phyloP scores from a whole-genome alignment of 1,284 basidiomycete species.

The Naganishia sp. region DNA sequence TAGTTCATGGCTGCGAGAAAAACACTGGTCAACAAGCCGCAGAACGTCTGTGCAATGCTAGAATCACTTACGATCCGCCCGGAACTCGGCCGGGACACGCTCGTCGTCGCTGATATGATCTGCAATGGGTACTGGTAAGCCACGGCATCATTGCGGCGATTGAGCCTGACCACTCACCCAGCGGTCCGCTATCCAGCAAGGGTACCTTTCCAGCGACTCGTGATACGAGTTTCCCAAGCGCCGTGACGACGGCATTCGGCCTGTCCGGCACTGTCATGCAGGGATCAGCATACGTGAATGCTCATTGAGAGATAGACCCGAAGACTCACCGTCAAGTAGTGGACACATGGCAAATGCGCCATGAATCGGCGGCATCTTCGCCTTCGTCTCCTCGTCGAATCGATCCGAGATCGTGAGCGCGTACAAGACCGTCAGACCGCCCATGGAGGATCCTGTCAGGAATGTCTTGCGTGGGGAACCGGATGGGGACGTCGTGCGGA shows the following conservation, averaged over 20 bases:
- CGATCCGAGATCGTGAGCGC: slow-evolving; percentile 9
- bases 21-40: slow-evolving; percentile 33
- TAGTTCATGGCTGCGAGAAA: slow-evolving; percentile 52
- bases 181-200: slow-evolving; percentile 50
- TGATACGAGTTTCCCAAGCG: slow-evolving; percentile 48
- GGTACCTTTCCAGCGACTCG: slow-evolving; percentile 55
- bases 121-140: slow-evolving; percentile 29
- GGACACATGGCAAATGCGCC: slow-evolving; percentile 54
- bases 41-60: neutral
- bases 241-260: slow-evolving; percentile 50
- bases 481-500: neutral
- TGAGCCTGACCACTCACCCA: slow-evolving; percentile 35
- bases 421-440: slow-evolving; percentile 49
- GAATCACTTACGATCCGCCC: slow-evolving; percentile 47
- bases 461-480: slow-evolving; percentile 46
- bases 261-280: slow-evolving; percentile 33
- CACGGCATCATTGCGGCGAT: neutral
- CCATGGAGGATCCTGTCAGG: slow-evolving; percentile 55
- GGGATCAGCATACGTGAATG: slow-evolving; percentile 16
- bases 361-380: slow-evolving; percentile 40
- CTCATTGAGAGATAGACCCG: neutral
- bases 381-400: slow-evolving; percentile 9
- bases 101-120: slow-evolving; percentile 58
- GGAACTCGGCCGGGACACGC: slow-evolving; percentile 54
- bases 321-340: slow-evolving; percentile 54